A percentile compares a stretch with the other conserved stretches of the same genome.
phyloP scores from a whole-genome alignment of 805 yeast species.

The Schwanniomyces sp. region DNA sequence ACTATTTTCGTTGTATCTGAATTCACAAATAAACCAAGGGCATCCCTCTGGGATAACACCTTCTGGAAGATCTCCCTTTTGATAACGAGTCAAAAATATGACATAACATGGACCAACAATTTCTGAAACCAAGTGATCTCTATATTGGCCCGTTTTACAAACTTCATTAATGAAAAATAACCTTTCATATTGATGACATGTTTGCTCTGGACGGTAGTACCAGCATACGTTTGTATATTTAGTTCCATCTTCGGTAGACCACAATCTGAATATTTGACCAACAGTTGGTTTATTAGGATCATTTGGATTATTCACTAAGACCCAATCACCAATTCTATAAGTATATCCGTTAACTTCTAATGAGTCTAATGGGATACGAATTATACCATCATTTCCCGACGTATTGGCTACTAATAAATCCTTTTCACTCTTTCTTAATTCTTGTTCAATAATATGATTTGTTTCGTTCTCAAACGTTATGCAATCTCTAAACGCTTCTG shows the following conservation, averaged over 20 bases:
- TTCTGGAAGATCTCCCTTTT: slow-evolving; percentile 86
- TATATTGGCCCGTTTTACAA: slow-evolving; percentile 92
- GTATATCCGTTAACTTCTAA: slow-evolving; percentile 68
- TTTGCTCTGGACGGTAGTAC: slow-evolving; percentile 97
- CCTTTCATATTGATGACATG: slow-evolving; percentile 89
- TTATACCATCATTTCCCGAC: slow-evolving; percentile 45
- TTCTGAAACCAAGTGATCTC: slow-evolving; percentile 89
- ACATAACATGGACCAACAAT: slow-evolving; percentile 93
- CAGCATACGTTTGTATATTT: slow-evolving; percentile 93
- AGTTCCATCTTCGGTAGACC: slow-evolving; percentile 85
- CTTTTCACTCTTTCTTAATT: slow-evolving; percentile 77
- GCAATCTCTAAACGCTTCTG: slow-evolving; percentile 62
- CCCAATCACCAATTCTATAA: slow-evolving; percentile 94
- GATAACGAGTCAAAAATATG: slow-evolving; percentile 89
- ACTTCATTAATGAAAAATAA: slow-evolving; percentile 92
- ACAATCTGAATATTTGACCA: slow-evolving; percentile 89
- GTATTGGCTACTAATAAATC: slow-evolving; percentile 53
- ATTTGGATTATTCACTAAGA: slow-evolving; percentile 80
- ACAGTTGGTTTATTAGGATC: slow-evolving; percentile 88
- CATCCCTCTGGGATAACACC: slow-evolving; percentile 65
- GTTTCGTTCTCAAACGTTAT: slow-evolving; percentile 61
- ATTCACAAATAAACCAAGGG: slow-evolving; percentile 91
- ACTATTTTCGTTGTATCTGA: slow-evolving; percentile 87
- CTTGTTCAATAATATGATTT: slow-evolving; percentile 58
- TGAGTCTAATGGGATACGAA: slow-evolving; percentile 79